A percentile compares a stretch with the other conserved stretches of the same genome.
These are phyloP conservation scores for Yarrowia alimentaria DNA, from an alignment of 805 yeast species.

Conservation along the genomic window DNA sequence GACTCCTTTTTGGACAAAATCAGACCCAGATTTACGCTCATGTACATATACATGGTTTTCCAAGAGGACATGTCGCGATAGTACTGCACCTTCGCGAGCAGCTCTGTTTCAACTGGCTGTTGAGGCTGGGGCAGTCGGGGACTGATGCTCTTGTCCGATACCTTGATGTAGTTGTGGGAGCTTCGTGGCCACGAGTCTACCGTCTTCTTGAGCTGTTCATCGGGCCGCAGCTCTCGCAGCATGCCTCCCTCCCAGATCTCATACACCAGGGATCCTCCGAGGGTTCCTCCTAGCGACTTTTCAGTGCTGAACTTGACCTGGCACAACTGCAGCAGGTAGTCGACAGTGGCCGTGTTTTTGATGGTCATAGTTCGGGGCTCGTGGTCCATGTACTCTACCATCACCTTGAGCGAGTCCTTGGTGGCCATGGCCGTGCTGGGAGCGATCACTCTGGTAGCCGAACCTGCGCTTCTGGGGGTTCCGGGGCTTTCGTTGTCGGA, in stretches of 20 bases:
- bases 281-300: slow-evolving; percentile 2
- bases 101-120: slow-evolving; percentile 19
- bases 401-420: slow-evolving; percentile 1
- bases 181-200: slow-evolving; percentile 21
- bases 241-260: slow-evolving; percentile 21
- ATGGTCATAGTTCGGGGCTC: slow-evolving; percentile 15
- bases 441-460: slow-evolving; percentile 1
- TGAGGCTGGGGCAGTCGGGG: slow-evolving; percentile 1
- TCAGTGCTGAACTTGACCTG: slow-evolving; percentile 11
- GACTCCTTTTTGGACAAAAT: slow-evolving; percentile 24
- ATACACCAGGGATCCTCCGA: neutral
- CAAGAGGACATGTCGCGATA: slow-evolving; percentile 11
- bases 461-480: slow-evolving; percentile 10
- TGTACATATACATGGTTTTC: slow-evolving; percentile 13
- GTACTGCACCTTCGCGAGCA: slow-evolving; percentile 9
- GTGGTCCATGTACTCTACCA: slow-evolving; percentile 14
- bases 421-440: slow-evolving; percentile 4
- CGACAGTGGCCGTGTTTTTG: slow-evolving; percentile 1
- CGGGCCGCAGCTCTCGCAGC: slow-evolving; percentile 12
- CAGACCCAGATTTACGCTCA: slow-evolving; percentile 10
- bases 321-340: slow-evolving; percentile 19
- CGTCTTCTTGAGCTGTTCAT: slow-evolving; percentile 11
- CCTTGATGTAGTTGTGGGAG: slow-evolving; percentile 7
- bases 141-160: slow-evolving; percentile 6
- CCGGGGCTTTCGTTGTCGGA: slow-evolving; percentile 16